Evolutionary conservation across 1,139 yeast genomes (phyloP).

Genomic region (Insectozyma bohioensis): DNA sequence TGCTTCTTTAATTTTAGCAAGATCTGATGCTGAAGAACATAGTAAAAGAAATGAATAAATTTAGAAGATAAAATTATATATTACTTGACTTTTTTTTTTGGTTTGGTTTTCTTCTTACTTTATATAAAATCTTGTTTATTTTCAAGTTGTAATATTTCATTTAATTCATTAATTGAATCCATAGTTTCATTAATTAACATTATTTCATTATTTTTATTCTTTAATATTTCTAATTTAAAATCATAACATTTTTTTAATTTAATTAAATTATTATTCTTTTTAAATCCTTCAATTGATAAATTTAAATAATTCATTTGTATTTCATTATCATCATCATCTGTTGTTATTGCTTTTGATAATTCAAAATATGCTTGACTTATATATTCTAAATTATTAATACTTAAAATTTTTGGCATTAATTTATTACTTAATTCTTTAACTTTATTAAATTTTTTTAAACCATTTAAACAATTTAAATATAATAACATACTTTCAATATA

Average conservation of each 20-base stretch:
- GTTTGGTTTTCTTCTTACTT: slow-evolving; percentile 1
- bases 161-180: slow-evolving; percentile 29
- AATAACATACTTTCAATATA: slow-evolving; percentile 41
- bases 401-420: slow-evolving; percentile 41
- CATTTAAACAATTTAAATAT: slow-evolving; percentile 37
- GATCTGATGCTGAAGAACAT: slow-evolving; percentile 66
- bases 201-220: slow-evolving; percentile 32
- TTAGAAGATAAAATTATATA: background rate
- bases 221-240: slow-evolving; percentile 31
- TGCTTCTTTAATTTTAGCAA: slow-evolving; percentile 83
- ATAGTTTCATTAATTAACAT: slow-evolving; percentile 36
- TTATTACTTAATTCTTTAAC: slow-evolving; percentile 32
- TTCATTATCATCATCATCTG: slow-evolving; percentile 18
- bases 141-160: slow-evolving; percentile 19
- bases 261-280: slow-evolving; percentile 27
- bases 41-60: slow-evolving; percentile 8
- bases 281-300: slow-evolving; percentile 45
- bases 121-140: slow-evolving; percentile 4
- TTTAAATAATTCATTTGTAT: slow-evolving; percentile 37
- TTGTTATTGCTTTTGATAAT: slow-evolving; percentile 29
- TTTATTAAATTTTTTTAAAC: slow-evolving; percentile 36
- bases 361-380: slow-evolving; percentile 39
- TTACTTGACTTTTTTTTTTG: slow-evolving; percentile 1
- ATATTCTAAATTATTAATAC: slow-evolving; percentile 31
- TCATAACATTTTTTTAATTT: slow-evolving; percentile 31